phyloP scores from a whole-genome alignment of 805 yeast genomes.

The Wickerhamomyces queroliae region DNA sequence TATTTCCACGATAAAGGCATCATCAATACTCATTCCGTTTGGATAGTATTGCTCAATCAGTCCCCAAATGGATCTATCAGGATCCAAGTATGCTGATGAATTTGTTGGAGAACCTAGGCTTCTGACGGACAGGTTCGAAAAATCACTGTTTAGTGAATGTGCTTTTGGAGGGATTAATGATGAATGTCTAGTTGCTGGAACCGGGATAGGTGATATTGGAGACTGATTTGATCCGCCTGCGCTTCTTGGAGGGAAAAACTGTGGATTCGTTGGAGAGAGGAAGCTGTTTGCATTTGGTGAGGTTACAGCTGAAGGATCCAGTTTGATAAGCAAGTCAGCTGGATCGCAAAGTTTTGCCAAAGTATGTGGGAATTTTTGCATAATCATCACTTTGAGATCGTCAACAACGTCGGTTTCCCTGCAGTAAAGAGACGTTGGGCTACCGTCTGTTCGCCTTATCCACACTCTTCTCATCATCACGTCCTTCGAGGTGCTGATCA shows the following conservation, averaged over 20 bases:
- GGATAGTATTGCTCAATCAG: slow-evolving; percentile 58
- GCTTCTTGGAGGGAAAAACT: slow-evolving; percentile 2
- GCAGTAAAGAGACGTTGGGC: slow-evolving; percentile 67
- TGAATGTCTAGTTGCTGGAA: slow-evolving; percentile 13
- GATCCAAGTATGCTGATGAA: slow-evolving; percentile 34
- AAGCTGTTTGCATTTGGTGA: slow-evolving; percentile 14
- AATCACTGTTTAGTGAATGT: slow-evolving; percentile 7
- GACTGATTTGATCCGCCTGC: slow-evolving; percentile 5
- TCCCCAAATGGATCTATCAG: slow-evolving; percentile 56
- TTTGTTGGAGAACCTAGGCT: too few species aligned
- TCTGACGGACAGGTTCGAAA: slow-evolving; percentile 4
- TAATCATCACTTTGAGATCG: slow-evolving; percentile 66
- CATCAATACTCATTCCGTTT: slow-evolving; percentile 59
- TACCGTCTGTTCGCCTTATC: slow-evolving; percentile 44
- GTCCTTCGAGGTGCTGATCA: slow-evolving; percentile 10
- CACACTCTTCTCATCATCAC: slow-evolving; percentile 38
- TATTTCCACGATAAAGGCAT: slow-evolving; percentile 57
- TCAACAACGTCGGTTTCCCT: slow-evolving; percentile 65
- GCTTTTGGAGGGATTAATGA: slow-evolving; percentile 9
- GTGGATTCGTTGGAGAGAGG: slow-evolving; percentile 10
- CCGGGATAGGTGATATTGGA: slow-evolving; percentile 21
- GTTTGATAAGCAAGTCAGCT: slow-evolving; percentile 47
- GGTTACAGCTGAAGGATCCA: slow-evolving; percentile 10
- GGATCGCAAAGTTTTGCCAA: slow-evolving; percentile 60
- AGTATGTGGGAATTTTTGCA: slow-evolving; percentile 62